Evolutionary conservation across 352 stramenopile species (phyloP), one percentile per base, ranked within the genome.

Genomic region (Globisporangium cederbergense): DNA sequence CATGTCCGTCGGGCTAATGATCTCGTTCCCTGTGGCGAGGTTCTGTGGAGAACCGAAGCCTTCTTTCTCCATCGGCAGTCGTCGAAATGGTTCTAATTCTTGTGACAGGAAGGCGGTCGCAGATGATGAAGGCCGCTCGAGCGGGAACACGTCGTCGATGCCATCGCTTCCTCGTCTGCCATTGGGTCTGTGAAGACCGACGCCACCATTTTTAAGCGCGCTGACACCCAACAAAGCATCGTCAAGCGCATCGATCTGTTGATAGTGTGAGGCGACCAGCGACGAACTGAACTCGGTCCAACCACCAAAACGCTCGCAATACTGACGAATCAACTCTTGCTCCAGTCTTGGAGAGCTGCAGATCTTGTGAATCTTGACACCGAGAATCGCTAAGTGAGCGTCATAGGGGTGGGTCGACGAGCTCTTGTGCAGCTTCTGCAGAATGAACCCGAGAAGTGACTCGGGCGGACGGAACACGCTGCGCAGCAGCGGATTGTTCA

Each of bases 321-420:
- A 92, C 58, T 93, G 85, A 2, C 78, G 75, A 58, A 93, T 87
- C 2, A 93, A 66, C 64, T 93, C 83, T 58, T 93, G 85, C 32
- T 91, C 80, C 2, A 93, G 72, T 2, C 76, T 81, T 8, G 83
- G 81, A 0, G 83, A 80, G 50, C 81, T 91, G 53, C 83, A 91
- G 54, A 91, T 89, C 62, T 89, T 90, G 58, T 88, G 79, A 60
- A 93, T 91, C 38, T 91, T 91, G 4, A 93, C 81, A 2, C 81
- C 83, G 43, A 93, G 73, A 42, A 93, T 89, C 16, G 83, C 76
- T 32, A 93, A 60, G 66, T 93, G 83, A 11, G 81, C 76, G 38
- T 91, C 83, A 50, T 90, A 93, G 11, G 75, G 73, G 47, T 89
- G 83, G 7, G 66, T 73, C 20, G 72, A 73, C 8, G 65, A 62